Conservation (phyloP, 2,329 filamentous ascomycete genomes). For the Sporothrix dimorphospora region DNA sequence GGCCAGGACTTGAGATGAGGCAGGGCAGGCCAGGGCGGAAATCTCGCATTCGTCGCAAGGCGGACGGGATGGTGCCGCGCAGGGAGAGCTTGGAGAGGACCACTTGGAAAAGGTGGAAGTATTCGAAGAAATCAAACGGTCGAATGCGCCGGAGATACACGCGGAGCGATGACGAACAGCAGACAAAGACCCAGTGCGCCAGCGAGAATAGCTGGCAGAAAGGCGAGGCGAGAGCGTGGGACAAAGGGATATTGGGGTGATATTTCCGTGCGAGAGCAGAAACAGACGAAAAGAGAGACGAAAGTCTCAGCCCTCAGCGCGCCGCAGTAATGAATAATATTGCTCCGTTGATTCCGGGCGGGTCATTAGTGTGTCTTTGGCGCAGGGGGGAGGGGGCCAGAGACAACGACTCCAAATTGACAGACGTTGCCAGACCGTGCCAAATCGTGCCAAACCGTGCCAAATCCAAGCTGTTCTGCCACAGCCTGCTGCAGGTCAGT, state of each 20-base stretch:
- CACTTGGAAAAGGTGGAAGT: background rate
- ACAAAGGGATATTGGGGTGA: background rate
- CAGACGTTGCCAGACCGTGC: background rate
- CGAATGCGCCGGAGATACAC: slow-evolving; percentile 6
- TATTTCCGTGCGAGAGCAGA: slow-evolving; percentile 1
- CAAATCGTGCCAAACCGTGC: background rate
- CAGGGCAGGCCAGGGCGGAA: too few relatives aligned
- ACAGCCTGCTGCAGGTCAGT: background rate
- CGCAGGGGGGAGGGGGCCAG: background rate
- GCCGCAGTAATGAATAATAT: slow-evolving; percentile 2
- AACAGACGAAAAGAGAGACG: background rate
- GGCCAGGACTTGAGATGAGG: background rate
- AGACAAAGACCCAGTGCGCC: background rate
- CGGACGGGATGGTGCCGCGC: too few relatives aligned
- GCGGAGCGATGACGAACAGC: background rate
- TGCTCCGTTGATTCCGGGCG: slow-evolving; percentile 14
- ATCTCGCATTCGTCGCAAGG: too few relatives aligned
- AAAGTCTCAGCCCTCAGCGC: slow-evolving; percentile 6
- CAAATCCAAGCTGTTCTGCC: background rate
- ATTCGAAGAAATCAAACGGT: background rate
- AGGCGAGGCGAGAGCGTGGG: slow-evolving; percentile 8
- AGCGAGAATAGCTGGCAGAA: background rate
- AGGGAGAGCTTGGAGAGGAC: too few relatives aligned
- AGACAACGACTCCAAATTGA: background rate
- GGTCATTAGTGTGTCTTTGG: slow-evolving; percentile 5